Evolutionary conservation across 805 yeast species (phyloP).

Genomic region (Ogataea zsoltii): DNA sequence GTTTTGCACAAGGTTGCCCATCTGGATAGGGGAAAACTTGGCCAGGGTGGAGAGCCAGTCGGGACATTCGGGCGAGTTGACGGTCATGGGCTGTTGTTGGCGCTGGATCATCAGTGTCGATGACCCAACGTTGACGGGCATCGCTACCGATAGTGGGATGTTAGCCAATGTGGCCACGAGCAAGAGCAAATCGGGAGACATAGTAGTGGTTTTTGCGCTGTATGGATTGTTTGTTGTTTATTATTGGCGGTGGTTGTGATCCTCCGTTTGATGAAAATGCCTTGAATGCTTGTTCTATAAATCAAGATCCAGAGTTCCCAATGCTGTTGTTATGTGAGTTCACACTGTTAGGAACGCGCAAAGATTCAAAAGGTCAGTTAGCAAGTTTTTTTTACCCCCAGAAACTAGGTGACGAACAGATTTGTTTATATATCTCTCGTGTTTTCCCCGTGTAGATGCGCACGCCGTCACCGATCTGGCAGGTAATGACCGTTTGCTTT

Average conservation of each 20-base stretch:
- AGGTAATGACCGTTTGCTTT: too few species aligned
- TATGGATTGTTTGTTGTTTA: background rate
- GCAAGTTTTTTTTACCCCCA: too few species aligned
- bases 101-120: constrained; percentile 1
- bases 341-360: too few species aligned
- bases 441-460: too few species aligned
- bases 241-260: background rate
- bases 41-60: constrained; percentile 8
- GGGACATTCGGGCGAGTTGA: background rate
- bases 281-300: too few species aligned
- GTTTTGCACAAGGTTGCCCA: constrained; percentile 3
- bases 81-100: background rate
- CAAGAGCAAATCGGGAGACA: constrained; percentile 9
- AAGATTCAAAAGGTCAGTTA: too few species aligned
- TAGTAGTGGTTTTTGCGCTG: constrained; percentile 1
- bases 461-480: too few species aligned
- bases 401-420: too few species aligned
- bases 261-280: too few species aligned
- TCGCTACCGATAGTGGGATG: constrained; percentile 7
- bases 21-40: constrained; percentile 8
- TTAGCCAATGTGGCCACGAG: constrained; percentile 3
- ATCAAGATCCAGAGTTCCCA: too few species aligned
- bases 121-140: constrained; percentile 10
- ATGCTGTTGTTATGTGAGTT: too few species aligned
- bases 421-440: too few species aligned